These are phyloP conservation scores for Auxenochlorella pyrenoidosa DNA, from an alignment of 139 green algal species.

Conservation along the genomic window DNA sequence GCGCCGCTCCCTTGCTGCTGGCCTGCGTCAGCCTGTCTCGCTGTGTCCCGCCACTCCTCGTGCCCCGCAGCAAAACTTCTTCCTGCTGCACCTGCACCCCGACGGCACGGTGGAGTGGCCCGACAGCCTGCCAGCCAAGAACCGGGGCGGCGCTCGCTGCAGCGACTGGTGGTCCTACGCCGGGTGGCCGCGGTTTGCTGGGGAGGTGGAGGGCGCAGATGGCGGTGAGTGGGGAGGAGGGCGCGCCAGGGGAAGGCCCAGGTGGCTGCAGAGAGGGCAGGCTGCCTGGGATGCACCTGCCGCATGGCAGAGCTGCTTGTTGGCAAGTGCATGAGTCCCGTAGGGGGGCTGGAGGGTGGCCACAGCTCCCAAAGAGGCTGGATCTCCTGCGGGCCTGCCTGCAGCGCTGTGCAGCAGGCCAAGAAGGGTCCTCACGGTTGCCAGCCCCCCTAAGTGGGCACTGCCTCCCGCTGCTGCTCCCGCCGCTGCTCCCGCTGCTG, in stretches of 20 bases:
- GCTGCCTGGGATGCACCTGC: too few species aligned
- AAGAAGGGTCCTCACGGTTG: too few species aligned
- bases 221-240: neutral
- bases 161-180: slow-evolving; percentile 20
- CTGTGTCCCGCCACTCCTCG: neutral
- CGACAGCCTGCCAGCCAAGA: slow-evolving; percentile 13
- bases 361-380: too few species aligned
- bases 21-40: neutral
- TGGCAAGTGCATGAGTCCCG: too few species aligned
- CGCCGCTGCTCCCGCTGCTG: neutral
- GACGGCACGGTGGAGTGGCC: neutral
- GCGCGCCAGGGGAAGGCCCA: too few species aligned
- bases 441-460: too few species aligned
- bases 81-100: slow-evolving; percentile 15
- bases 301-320: too few species aligned
- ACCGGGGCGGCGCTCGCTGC: slow-evolving; percentile 35
- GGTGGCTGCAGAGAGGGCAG: too few species aligned
- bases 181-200: neutral
- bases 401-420: too few species aligned
- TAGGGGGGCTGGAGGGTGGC: too few species aligned
- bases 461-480: too few species aligned
- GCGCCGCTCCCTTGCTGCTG: neutral
- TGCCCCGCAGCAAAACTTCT: neutral
- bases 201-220: neutral
- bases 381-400: too few species aligned